Conservation (phyloP, 2,329 filamentous ascomycete genomes). For the Graphiopsis chlorocephala region DNA sequence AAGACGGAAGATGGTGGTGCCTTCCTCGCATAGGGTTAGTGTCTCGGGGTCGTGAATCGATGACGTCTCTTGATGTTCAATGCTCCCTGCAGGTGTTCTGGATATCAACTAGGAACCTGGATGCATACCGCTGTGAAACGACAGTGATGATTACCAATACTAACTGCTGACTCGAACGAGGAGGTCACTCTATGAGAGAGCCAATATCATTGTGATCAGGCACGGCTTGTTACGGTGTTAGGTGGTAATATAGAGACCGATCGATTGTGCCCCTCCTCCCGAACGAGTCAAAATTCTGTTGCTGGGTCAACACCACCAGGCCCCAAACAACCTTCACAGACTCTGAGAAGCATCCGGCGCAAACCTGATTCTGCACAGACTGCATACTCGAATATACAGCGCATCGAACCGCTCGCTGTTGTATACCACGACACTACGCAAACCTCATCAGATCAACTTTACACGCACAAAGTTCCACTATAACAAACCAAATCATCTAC, state of each 20-base stretch:
- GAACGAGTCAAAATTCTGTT: neutral
- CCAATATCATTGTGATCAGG: neutral
- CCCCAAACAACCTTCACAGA: slow-evolving; percentile 1
- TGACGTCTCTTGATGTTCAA: no score
- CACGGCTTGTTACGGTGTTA: neutral
- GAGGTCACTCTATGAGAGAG: neutral
- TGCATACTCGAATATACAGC: neutral
- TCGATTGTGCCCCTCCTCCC: neutral
- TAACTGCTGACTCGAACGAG: neutral
- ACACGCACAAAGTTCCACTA: neutral
- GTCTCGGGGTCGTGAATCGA: neutral
- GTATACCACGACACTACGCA: neutral
- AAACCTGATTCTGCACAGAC: neutral
- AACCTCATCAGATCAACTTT: neutral
- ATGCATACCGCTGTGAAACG: neutral
- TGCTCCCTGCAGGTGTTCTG: no score
- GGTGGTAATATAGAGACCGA: no score
- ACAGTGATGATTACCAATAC: neutral
- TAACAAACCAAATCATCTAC: neutral
- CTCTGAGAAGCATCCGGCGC: slow-evolving; percentile 1
- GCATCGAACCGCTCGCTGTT: neutral
- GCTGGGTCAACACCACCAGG: neutral
- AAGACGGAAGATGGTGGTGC: neutral
- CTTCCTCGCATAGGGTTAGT: neutral
- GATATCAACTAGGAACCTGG: no score